Percentiles rank a stretch among this genome's conserved stretches.
Evolutionary conservation across 345 rosid species (phyloP).

Genomic region (Populus euphratica): DNA sequence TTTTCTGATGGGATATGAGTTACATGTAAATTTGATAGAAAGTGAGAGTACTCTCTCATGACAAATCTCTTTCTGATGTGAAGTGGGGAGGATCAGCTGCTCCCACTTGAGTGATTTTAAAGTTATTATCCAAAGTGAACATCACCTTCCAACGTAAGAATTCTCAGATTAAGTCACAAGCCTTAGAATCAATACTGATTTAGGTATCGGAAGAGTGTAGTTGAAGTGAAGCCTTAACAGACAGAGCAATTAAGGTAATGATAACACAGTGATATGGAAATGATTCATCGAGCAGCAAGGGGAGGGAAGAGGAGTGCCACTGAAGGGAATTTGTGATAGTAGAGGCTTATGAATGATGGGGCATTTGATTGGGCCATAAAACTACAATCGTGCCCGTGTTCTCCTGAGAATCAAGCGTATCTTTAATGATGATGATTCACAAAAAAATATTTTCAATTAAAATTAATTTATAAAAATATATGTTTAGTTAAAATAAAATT

Average conservation of each 20-base stretch:
- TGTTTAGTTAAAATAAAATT: no score
- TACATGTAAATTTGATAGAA: no score
- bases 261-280: background rate
- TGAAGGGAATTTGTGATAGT: background rate
- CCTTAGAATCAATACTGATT: constrained; percentile 1
- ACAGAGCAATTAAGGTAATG: background rate
- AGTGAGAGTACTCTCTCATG: background rate
- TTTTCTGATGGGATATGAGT: background rate
- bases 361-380: constrained; percentile 14
- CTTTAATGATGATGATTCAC: no score
- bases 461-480: no score
- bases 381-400: constrained; percentile 3
- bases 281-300: background rate
- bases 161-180: background rate
- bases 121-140: background rate
- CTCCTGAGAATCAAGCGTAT: no score
- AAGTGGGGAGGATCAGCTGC: no score
- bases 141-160: background rate
- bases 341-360: constrained; percentile 16
- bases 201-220: constrained; percentile 20
- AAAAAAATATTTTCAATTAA: no score
- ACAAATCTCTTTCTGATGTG: background rate
- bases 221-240: constrained; percentile 26
- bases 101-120: no score
- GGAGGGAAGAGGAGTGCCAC: background rate